These are phyloP conservation scores for Aspergillus ellipticus DNA, from an alignment of 495 filamentous ascomycete species.

Conservation along the genomic window DNA sequence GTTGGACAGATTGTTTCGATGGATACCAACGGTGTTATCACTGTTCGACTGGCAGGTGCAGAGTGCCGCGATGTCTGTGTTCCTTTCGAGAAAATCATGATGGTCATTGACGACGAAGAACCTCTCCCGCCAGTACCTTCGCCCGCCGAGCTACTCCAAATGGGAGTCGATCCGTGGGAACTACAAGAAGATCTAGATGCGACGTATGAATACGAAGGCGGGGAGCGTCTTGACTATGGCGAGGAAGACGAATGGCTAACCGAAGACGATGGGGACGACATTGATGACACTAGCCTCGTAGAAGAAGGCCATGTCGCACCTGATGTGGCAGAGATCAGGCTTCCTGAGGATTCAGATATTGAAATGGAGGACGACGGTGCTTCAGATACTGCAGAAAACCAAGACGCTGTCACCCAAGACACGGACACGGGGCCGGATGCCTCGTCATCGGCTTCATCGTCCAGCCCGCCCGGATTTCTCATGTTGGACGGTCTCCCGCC, in stretches of 20 bases:
- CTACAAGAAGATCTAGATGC: constrained; percentile 2
- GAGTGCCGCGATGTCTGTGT: constrained; percentile 48
- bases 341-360: background rate
- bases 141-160: background rate
- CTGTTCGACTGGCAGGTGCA: constrained; percentile 49
- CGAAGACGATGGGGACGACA: constrained; percentile 15
- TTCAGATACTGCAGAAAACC: background rate
- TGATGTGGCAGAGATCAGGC: constrained; percentile 8
- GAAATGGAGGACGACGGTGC: background rate
- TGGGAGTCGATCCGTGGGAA: background rate
- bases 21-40: constrained; percentile 49
- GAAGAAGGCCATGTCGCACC: constrained; percentile 4
- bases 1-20: constrained; percentile 56
- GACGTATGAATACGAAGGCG: constrained; percentile 36
- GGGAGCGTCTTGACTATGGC: constrained; percentile 29
- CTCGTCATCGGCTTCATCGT: constrained; percentile 13
- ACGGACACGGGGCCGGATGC: background rate
- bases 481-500: constrained; percentile 45
- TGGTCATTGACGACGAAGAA: constrained; percentile 32
- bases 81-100: constrained; percentile 41
- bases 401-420: background rate
- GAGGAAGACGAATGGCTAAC: constrained; percentile 33
- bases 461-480: constrained; percentile 33
- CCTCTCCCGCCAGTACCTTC: constrained; percentile 1
- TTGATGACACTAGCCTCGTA: background rate